These are phyloP conservation scores for Magnusiomyces fungicola DNA, from an alignment of 1,139 yeast genomes.

Conservation along the genomic window DNA sequence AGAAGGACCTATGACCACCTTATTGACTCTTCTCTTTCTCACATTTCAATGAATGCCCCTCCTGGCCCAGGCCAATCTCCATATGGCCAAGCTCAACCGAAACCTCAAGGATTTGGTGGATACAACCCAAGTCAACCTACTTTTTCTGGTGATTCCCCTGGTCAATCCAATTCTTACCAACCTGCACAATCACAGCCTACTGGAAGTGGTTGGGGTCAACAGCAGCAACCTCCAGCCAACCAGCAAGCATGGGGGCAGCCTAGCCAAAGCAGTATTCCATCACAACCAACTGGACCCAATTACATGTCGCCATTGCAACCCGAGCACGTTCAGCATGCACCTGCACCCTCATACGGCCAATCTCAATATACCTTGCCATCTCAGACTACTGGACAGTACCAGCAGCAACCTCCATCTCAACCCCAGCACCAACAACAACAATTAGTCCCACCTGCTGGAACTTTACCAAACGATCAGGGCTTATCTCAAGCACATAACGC, in stretches of 20 bases:
- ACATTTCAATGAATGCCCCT: constrained; percentile 17
- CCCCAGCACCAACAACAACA: constrained; percentile 4
- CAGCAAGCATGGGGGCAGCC: neutral
- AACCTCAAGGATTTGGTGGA: neutral
- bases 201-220: constrained; percentile 6
- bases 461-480: neutral
- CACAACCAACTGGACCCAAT: neutral
- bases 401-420: constrained; percentile 4
- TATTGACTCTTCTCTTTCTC: constrained; percentile 42
- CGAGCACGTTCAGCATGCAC: neutral
- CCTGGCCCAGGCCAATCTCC: constrained; percentile 4
- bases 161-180: neutral
- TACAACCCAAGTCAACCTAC: neutral
- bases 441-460: constrained; percentile 5
- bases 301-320: too few species aligned
- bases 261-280: neutral
- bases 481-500: neutral
- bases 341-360: neutral
- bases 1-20: constrained; percentile 61
- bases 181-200: neutral
- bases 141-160: neutral
- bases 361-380: neutral
- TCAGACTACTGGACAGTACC: neutral
- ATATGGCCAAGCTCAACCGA: neutral
- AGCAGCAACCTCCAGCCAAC: constrained; percentile 8